These are phyloP conservation scores for Willaertia magna DNA, from an alignment of 208 protist species.

Conservation along the genomic window DNA sequence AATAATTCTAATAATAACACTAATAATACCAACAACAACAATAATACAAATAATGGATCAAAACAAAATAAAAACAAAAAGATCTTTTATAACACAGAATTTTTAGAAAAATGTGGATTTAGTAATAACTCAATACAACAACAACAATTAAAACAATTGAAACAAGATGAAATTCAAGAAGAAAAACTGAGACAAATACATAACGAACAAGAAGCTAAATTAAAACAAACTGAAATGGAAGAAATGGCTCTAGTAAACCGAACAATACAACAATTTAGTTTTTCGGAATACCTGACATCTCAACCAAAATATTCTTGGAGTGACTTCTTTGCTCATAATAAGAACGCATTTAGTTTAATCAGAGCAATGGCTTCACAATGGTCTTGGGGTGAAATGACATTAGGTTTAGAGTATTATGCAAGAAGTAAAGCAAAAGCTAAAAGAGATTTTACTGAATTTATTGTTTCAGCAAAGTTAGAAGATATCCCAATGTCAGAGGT, in stretches of 20 bases:
- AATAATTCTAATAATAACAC: no score
- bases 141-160: not conserved
- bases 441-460: not conserved
- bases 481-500: not conserved
- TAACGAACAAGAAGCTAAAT: not conserved
- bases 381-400: slow-evolving; percentile 9
- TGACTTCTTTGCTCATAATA: not conserved
- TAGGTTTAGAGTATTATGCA: not conserved
- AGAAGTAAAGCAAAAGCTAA: not conserved
- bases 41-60: not conserved
- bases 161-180: not conserved
- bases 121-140: not conserved
- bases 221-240: not conserved
- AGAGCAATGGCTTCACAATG: not conserved
- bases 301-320: not conserved
- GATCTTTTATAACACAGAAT: not conserved
- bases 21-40: no score
- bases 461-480: not conserved
- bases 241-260: not conserved
- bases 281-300: not conserved
- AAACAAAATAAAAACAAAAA: not conserved
- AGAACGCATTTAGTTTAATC: slow-evolving; percentile 3
- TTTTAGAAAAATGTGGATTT: not conserved
- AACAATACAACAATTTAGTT: not conserved
- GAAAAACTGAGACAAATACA: not conserved